Evolutionary conservation across 306 rosid species (phyloP), one percentile per base, ranked within the genome.

Genomic region (Mimosa bimucronata): DNA sequence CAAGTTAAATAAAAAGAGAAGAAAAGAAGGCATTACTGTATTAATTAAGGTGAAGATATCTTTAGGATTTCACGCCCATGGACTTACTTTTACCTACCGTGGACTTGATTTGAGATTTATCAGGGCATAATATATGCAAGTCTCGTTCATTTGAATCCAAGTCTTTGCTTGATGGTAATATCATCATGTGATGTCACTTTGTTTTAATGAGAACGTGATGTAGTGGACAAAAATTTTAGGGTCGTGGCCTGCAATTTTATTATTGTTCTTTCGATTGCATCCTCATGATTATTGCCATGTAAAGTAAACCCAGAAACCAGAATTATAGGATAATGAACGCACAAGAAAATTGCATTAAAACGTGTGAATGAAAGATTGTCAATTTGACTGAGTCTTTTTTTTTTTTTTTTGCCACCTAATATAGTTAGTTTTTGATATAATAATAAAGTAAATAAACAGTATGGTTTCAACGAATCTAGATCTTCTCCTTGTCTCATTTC

Each of bases 1-100:
- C 68, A 62, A 74, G 74, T 79, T 60, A 23, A 73, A 64, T 52
- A 28, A 19, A 19, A n/a, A n/a, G n/a, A n/a, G n/a, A 19, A 58
- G 58, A 28, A 25, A 34, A 34, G 38, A 34, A 34, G 38, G 38
- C 38, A 6, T 6, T 34, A 34, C 3, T 34, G 38, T 34, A 34
- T 34, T 34, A 34, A 34, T n/a, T n/a, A n/a, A n/a, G n/a, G 72
- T 15, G 50, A 44, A 44, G 72, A 37, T 11, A 25, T 62, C 13
- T 45, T 9, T 38, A 16, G 74, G 73, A 79, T 61, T 46, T 44
- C 10, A 41, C 74, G 40, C 44, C 4, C 18, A 50, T 13, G 45
- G 45, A 73, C 38, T 38, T 50, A 48, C 11, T n/a, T 42, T 61
- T 62, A 61, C 41, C 72, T 14, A 71, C 71, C 1, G n/a, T 29